phyloP scores from a whole-genome alignment of 495 filamentous ascomycete species.

The Thermothielavioides terrestris region DNA sequence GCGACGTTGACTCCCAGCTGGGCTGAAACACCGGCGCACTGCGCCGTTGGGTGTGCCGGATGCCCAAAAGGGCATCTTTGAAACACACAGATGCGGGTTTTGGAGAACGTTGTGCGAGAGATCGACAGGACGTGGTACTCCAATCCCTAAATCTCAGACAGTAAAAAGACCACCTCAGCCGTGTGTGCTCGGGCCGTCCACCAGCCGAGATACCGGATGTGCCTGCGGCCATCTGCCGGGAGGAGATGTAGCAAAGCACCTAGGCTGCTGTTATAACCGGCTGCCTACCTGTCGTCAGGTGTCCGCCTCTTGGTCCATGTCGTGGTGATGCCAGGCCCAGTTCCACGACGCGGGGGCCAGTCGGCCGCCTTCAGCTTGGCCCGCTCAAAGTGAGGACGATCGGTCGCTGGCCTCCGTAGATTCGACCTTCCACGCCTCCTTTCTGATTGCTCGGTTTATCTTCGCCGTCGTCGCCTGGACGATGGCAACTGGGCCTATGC shows the following conservation, averaged over 20 bases:
- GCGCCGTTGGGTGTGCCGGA: conserved; percentile 1
- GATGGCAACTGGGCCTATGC: conserved; percentile 4
- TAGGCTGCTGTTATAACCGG: background rate
- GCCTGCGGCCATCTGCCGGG: background rate
- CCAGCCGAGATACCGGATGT: background rate
- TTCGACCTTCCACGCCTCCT: background rate
- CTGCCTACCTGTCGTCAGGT: background rate
- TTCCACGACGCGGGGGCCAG: background rate
- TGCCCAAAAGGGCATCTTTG: background rate
- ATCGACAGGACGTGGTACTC: background rate
- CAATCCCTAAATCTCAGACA: background rate
- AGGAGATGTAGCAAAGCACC: background rate
- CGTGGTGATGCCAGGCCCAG: conserved; percentile 5
- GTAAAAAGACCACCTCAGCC: background rate
- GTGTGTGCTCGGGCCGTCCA: background rate
- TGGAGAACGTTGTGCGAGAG: background rate
- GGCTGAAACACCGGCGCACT: background rate
- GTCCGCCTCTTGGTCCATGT: background rate
- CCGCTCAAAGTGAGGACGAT: background rate
- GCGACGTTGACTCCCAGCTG: background rate
- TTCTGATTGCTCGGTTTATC: background rate
- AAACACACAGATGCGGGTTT: background rate
- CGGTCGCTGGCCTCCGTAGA: conserved; percentile 2
- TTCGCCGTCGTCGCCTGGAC: background rate
- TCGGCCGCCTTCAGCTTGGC: background rate